Percentiles rank a stretch among this genome's conserved stretches.
Evolutionary conservation across 2,329 filamentous ascomycete species (phyloP).

Genomic region (Ambrosiella beaveri): DNA sequence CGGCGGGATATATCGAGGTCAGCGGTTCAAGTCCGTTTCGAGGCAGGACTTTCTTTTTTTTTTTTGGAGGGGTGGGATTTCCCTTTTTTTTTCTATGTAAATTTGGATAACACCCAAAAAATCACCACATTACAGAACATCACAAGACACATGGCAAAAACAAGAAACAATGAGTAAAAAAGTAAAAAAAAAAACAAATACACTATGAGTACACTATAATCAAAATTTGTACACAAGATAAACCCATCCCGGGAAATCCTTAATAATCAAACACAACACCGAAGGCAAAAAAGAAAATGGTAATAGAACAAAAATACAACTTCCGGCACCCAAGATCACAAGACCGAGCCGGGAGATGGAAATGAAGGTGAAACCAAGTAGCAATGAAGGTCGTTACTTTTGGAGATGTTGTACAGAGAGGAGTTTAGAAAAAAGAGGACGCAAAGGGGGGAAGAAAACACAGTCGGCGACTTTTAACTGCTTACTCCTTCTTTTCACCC

Average conservation of each 20-base stretch:
- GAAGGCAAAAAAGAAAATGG: neutral
- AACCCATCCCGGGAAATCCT: neutral
- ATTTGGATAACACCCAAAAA: too few species aligned
- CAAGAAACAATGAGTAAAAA: neutral
- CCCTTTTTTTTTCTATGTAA: too few species aligned
- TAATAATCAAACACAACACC: constrained; percentile 1
- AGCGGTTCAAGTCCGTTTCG: too few species aligned
- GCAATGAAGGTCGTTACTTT: constrained; percentile 3
- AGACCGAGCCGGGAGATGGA: neutral
- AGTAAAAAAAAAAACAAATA: constrained; percentile 11
- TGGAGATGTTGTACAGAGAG: constrained; percentile 7
- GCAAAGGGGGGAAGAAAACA: constrained; percentile 7
- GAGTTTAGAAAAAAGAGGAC: constrained; percentile 2
- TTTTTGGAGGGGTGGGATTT: too few species aligned
- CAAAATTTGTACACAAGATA: constrained; percentile 6
- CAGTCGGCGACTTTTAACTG: constrained; percentile 7
- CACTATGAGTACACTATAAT: constrained; percentile 11
- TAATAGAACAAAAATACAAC: constrained; percentile 9
- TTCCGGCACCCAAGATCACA: neutral
- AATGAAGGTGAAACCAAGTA: neutral
- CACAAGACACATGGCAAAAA: too few species aligned
- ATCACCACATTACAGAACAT: too few species aligned
- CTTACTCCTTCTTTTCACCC: constrained; percentile 52
- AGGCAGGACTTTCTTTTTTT: too few species aligned
- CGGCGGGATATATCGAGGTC: too few species aligned